Conservation (phyloP, 805 yeast species). For the Candida nitratophila region DNA sequence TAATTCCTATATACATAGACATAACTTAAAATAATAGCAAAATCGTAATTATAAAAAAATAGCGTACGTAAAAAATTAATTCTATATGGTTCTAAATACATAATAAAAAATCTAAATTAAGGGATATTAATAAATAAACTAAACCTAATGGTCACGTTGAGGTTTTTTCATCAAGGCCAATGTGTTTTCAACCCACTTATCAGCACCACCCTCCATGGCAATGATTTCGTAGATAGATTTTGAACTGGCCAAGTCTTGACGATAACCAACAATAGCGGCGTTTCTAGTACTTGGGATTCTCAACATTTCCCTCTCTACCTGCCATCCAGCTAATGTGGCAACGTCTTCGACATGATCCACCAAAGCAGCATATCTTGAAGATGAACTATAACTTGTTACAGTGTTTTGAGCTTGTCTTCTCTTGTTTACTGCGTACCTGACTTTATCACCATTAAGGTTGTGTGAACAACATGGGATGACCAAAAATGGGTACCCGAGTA, state of each 20-base stretch:
- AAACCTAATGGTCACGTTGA: slow-evolving; percentile 56
- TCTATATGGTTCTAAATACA: too few relatives aligned
- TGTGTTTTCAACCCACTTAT: slow-evolving; percentile 81
- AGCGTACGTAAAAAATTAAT: background rate
- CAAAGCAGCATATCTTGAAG: slow-evolving; percentile 75
- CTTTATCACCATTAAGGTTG: slow-evolving; percentile 67
- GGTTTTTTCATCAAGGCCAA: slow-evolving; percentile 61
- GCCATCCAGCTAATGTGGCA: slow-evolving; percentile 72
- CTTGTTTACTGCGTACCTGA: slow-evolving; percentile 50
- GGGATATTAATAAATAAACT: too few relatives aligned
- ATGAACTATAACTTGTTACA: slow-evolving; percentile 24
- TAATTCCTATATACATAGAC: background rate
- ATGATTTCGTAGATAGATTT: slow-evolving; percentile 50
- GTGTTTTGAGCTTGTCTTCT: slow-evolving; percentile 9
- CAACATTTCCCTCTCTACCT: slow-evolving; percentile 74
- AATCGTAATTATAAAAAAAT: too few relatives aligned
- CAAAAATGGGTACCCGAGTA: slow-evolving; percentile 78
- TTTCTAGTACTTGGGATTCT: slow-evolving; percentile 93
- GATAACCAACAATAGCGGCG: slow-evolving; percentile 76
- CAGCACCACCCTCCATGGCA: slow-evolving; percentile 80
- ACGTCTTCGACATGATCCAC: slow-evolving; percentile 79
- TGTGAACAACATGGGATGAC: slow-evolving; percentile 97
- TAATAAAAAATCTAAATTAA: too few relatives aligned
- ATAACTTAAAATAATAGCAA: too few relatives aligned
- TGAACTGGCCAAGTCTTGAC: slow-evolving; percentile 11